These are phyloP conservation scores for Micractinium sp. DNA, from an alignment of 139 green algal species.

Conservation along the genomic window DNA sequence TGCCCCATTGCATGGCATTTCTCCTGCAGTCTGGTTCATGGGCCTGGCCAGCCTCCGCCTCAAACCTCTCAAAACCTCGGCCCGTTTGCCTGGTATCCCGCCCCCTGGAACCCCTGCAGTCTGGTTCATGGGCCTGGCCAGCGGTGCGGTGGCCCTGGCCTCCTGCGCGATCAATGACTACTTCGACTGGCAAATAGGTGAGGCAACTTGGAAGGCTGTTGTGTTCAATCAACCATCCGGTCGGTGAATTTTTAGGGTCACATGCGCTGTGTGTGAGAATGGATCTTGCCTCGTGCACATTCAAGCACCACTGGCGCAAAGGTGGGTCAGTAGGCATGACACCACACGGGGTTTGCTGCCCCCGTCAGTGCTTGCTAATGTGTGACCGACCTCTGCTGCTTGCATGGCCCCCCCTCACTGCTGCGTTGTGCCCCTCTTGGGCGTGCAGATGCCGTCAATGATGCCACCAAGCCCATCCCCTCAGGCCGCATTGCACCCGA, in stretches of 20 bases:
- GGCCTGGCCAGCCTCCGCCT: background rate
- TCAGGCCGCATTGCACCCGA: slow-evolving; percentile 62
- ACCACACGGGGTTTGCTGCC: too few species aligned
- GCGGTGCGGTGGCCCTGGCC: slow-evolving; percentile 46
- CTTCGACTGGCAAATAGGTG: slow-evolving; percentile 68
- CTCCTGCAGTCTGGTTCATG: background rate
- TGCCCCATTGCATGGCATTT: background rate
- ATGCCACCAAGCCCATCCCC: slow-evolving; percentile 60
- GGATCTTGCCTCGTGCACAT: too few species aligned
- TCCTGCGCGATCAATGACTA: slow-evolving; percentile 69
- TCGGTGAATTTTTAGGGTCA: too few species aligned
- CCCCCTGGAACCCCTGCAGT: background rate
- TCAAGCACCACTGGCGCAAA: too few species aligned
- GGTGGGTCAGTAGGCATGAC: too few species aligned
- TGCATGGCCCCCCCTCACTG: too few species aligned
- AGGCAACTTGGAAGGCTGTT: too few species aligned
- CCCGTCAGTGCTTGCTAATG: too few species aligned
- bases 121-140: slow-evolving; percentile 31
- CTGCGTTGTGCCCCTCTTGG: too few species aligned
- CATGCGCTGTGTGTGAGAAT: too few species aligned
- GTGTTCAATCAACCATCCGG: too few species aligned
- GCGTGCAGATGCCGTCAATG: slow-evolving; percentile 50
- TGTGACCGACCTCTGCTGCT: too few species aligned
- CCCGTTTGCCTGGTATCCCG: background rate
- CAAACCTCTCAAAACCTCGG: background rate